phyloP scores from a whole-genome alignment of 2,329 filamentous ascomycete species.

The Aaosphaeria pasadenensis region DNA sequence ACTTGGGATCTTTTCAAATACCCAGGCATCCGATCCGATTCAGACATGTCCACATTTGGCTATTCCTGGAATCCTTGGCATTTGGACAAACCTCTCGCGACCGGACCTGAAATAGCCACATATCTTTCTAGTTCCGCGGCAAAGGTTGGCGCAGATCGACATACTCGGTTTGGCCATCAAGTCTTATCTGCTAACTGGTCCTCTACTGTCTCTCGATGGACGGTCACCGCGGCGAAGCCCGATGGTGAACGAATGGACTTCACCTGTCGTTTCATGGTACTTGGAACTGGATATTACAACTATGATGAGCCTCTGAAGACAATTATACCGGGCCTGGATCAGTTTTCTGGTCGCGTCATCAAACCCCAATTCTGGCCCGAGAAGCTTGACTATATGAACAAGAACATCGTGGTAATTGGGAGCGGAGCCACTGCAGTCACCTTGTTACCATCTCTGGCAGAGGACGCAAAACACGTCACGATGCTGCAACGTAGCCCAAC shows the following conservation, averaged over 20 bases:
- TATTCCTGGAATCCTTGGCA: conserved; percentile 68
- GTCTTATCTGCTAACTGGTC: conserved; percentile 33
- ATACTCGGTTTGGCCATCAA: conserved; percentile 38
- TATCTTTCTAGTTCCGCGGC: conserved; percentile 38
- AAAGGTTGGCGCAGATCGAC: conserved; percentile 40
- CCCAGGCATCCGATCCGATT: conserved; percentile 57
- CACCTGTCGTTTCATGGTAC: conserved; percentile 48
- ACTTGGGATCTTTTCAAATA: conserved; percentile 76
- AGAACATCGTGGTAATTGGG: conserved; percentile 67
- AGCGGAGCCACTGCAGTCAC: conserved; percentile 75
- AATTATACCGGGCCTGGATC: conserved; percentile 61
- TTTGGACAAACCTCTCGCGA: conserved; percentile 38
- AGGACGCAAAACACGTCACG: conserved; percentile 61
- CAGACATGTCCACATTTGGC: conserved; percentile 45
- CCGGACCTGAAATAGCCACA: conserved; percentile 35
- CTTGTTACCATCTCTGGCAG: conserved; percentile 63
- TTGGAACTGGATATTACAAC: conserved; percentile 67
- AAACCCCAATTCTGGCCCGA: conserved; percentile 74
- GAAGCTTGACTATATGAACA: conserved; percentile 59
- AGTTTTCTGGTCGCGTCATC: conserved; percentile 60
- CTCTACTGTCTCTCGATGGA: not conserved
- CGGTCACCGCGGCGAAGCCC: conserved; percentile 41
- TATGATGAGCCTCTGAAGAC: conserved; percentile 59
- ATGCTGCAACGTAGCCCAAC: conserved; percentile 76
- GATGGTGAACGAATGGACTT: conserved; percentile 21